phyloP scores from a whole-genome alignment of 1,284 basidiomycete genomes.

The Chalciporus sp. region DNA sequence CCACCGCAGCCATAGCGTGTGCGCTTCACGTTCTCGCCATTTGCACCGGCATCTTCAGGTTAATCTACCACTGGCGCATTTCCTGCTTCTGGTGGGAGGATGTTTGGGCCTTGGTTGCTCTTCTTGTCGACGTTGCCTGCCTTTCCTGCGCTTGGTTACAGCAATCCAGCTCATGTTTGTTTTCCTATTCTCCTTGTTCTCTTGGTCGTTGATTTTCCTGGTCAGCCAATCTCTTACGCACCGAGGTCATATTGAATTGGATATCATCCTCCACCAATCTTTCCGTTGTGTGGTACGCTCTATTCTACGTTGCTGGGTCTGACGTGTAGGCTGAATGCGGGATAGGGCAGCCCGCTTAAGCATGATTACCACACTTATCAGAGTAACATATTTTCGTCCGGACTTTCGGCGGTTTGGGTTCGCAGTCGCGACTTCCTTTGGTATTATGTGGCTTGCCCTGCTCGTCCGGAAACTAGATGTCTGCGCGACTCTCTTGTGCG shows the following conservation, averaged over 20 bases:
- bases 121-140: slow-evolving; percentile 14
- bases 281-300: slow-evolving; percentile 18
- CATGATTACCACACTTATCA: slow-evolving; percentile 15
- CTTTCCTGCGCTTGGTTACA: slow-evolving; percentile 13
- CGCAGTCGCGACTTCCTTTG: slow-evolving; percentile 12
- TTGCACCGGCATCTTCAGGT: slow-evolving; percentile 20
- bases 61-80: slow-evolving; percentile 13
- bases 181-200: background rate
- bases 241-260: slow-evolving; percentile 4
- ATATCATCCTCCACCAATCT: background rate
- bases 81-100: slow-evolving; percentile 25
- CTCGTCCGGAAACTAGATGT: slow-evolving; percentile 12
- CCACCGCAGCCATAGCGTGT: background rate
- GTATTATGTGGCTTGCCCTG: slow-evolving; percentile 15
- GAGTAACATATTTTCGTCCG: slow-evolving; percentile 8
- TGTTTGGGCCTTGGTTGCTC: slow-evolving; percentile 19
- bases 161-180: slow-evolving; percentile 9
- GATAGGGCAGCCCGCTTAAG: slow-evolving; percentile 21
- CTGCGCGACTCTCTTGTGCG: background rate
- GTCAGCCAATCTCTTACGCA: slow-evolving; percentile 2
- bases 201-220: background rate
- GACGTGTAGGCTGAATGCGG: background rate
- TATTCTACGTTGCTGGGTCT: background rate
- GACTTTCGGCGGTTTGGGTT: background rate
- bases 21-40: slow-evolving; percentile 15